Conservation (phyloP, 345 rosid species). For the Eucalyptus pauciflora region DNA sequence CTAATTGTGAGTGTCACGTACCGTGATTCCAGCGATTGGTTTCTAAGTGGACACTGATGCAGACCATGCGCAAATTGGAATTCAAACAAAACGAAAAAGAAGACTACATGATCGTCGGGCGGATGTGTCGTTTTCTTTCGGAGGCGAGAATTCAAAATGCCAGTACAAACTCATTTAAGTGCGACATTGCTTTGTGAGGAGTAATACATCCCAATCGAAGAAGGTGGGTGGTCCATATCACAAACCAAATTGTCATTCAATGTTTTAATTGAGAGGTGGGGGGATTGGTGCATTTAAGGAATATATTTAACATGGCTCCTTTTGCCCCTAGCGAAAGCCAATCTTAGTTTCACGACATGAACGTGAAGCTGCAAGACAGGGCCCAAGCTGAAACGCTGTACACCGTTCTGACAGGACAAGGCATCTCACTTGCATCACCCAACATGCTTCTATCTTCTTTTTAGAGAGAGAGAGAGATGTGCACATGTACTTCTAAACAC, state of each 20-base stretch:
- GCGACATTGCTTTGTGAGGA: neutral
- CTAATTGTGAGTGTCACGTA: neutral
- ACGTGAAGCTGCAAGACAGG: neutral
- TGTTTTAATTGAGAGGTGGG: neutral
- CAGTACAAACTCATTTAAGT: neutral
- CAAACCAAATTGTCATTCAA: neutral
- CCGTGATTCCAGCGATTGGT: neutral
- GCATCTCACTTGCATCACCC: neutral
- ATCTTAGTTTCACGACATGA: neutral
- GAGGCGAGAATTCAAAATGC: neutral
- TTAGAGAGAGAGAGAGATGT: neutral
- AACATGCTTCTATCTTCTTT: neutral
- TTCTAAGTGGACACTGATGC: neutral
- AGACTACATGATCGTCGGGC: neutral
- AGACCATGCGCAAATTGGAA: neutral
- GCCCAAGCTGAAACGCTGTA: neutral
- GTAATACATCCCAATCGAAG: neutral
- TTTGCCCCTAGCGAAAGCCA: neutral
- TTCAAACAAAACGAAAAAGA: neutral
- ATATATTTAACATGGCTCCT: neutral
- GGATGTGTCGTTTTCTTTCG: neutral
- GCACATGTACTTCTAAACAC: neutral
- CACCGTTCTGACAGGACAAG: neutral
- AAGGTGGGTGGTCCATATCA: neutral
- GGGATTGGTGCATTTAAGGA: neutral